These are phyloP conservation scores for Leccinum incarnatum DNA, from an alignment of 768 basidiomycete genomes.

Conservation along the genomic window DNA sequence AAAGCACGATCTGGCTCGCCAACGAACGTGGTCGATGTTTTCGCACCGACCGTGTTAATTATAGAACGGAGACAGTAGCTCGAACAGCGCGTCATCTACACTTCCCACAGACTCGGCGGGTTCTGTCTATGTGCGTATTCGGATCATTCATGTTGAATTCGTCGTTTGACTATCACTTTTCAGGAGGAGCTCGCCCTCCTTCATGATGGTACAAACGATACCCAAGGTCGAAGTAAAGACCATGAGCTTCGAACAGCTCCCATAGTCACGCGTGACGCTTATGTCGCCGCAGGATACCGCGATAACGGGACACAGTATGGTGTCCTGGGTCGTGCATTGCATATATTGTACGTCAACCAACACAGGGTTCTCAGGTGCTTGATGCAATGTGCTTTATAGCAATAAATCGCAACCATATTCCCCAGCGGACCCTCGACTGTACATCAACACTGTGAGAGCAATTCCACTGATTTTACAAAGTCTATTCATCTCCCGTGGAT, in stretches of 20 bases:
- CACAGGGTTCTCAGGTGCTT: not conserved
- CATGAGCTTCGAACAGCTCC: slow-evolving; percentile 45
- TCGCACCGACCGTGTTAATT: not conserved
- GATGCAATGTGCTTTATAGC: slow-evolving; percentile 10
- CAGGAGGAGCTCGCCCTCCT: slow-evolving; percentile 35
- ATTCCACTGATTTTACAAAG: not conserved
- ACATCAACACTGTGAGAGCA: slow-evolving; percentile 60
- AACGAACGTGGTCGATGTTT: not conserved
- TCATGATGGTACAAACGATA: slow-evolving; percentile 21
- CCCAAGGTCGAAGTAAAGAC: slow-evolving; percentile 27
- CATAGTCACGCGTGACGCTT: slow-evolving; percentile 51
- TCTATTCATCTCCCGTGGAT: not conserved
- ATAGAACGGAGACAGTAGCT: slow-evolving; percentile 7
- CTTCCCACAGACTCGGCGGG: slow-evolving; percentile 3
- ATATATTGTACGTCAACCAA: slow-evolving; percentile 40
- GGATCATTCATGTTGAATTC: not conserved
- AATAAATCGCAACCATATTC: slow-evolving; percentile 30
- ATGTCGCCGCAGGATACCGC: slow-evolving; percentile 32
- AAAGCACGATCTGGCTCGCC: not conserved
- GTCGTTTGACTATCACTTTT: not conserved
- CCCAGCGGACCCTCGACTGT: slow-evolving; percentile 51
- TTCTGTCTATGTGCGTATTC: slow-evolving; percentile 22
- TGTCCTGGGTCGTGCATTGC: slow-evolving; percentile 50
- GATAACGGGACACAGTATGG: slow-evolving; percentile 55
- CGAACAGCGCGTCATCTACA: slow-evolving; percentile 4